Evolutionary conservation across 352 stramenopile genomes (phyloP), one percentile per base, ranked within the genome.

Genomic region (Phytophthora crassamura): DNA sequence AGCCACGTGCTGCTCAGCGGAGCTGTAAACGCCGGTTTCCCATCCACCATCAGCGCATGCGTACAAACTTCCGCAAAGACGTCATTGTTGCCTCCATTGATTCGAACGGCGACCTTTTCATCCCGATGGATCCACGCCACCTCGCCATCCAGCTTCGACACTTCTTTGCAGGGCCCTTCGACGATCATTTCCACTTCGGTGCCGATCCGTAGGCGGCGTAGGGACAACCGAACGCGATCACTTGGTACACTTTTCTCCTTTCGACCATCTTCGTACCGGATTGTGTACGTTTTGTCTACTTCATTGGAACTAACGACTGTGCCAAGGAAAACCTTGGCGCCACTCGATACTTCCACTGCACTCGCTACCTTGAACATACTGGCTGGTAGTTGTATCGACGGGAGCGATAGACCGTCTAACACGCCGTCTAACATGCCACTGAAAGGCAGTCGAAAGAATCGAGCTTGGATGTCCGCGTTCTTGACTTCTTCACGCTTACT

Each of bases 151-250:
- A 91, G 49, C 46, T 82, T 89, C 0, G 78, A 88, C 3, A 91
- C 72, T 66, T 91, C 82, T 30, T 89, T 91, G 56, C 80, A 89
- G 6, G 82, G 82, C 12, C 82, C 80, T 57, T 91, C 80, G 3
- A 91, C 75, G 39, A 91, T 82, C 80, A 91, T 88, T 52, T 89
- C 80, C 2, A 91, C 82, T 18, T 91, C 78, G 0, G 82, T 89
- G 4, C 82, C 82, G 5, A 91, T 78, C 25, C 76, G 69, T 7
- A 91, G 67, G 30, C 72, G 77, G 7, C 82, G 78, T 2, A 89
- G 60, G 11, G 76, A 89, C 0, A 89, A 51, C 11, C 80, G 82
- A 32, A 91, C 77, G 15, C 77, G 77, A 18, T 88, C 78, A 7
- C 69, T 69, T 1, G 65, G 46, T 7, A 91, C 73, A 8, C 76